Conservation (phyloP, 306 rosid genomes). For the Ammopiptanthus mongolicus region DNA sequence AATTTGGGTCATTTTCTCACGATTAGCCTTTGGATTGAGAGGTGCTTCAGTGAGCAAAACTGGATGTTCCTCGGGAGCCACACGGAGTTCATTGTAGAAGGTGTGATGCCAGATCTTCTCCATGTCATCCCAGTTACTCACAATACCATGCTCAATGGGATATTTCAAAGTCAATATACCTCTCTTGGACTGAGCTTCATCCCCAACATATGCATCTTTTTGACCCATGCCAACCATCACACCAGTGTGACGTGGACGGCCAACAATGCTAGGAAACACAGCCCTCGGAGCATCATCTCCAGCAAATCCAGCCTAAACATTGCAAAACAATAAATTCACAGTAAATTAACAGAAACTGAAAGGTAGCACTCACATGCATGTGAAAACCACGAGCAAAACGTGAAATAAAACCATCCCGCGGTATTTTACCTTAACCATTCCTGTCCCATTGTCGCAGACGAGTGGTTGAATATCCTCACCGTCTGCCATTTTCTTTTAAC, state of each 20-base stretch:
- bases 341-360: neutral
- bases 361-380: neutral
- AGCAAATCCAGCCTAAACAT: constrained; percentile 83
- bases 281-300: constrained; percentile 98
- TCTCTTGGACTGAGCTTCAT: constrained; percentile 87
- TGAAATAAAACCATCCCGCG: neutral
- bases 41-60: constrained; percentile 91
- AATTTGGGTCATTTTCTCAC: constrained; percentile 91
- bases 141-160: constrained; percentile 92
- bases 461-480: constrained; percentile 91
- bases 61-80: constrained; percentile 88
- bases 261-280: constrained; percentile 88
- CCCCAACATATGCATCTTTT: constrained; percentile 90
- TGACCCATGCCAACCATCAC: constrained; percentile 98
- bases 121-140: constrained; percentile 95
- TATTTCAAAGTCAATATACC: constrained; percentile 80
- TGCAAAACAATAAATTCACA: neutral
- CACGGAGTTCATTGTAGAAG: constrained; percentile 85
- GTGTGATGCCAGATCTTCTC: constrained; percentile 94
- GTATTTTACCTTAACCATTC: constrained; percentile 76
- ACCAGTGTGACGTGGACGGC: constrained; percentile 90
- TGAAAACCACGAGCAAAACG: neutral
- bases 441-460: constrained; percentile 89
- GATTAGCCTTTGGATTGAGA: constrained; percentile 88
- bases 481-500: constrained; percentile 63